Percentiles rank a stretch among this genome's conserved stretches.
phyloP scores from a whole-genome alignment of 495 filamentous ascomycete species.

The Penicillium angulare region DNA sequence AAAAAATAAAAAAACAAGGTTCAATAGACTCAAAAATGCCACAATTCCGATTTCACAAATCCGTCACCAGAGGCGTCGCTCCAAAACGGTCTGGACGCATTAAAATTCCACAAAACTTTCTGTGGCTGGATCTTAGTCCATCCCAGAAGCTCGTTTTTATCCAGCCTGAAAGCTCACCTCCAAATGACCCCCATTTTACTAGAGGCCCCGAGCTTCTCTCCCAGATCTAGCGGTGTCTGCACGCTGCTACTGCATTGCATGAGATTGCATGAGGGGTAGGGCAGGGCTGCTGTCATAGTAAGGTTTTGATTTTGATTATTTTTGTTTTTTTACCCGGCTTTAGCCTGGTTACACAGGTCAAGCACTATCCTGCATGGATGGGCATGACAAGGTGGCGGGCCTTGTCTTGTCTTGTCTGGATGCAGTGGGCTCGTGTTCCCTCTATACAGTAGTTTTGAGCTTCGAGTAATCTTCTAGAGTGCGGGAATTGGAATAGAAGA shows the following conservation, averaged over 20 bases:
- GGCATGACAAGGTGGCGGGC: too few species aligned
- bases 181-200: too few species aligned
- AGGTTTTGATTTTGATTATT: conserved; percentile 1
- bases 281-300: conserved; percentile 10
- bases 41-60: not conserved
- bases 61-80: conserved; percentile 16
- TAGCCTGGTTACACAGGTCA: not conserved
- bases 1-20: not conserved
- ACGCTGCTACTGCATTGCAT: not conserved
- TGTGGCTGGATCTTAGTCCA: too few species aligned
- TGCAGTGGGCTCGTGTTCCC: conserved; percentile 5
- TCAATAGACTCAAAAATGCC: not conserved
- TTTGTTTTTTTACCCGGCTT: not conserved
- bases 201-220: too few species aligned
- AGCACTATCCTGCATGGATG: too few species aligned
- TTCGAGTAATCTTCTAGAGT: conserved; percentile 7
- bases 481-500: too few species aligned
- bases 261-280: too few species aligned
- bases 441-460: not conserved
- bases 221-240: not conserved
- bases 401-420: not conserved
- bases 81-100: conserved; percentile 17
- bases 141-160: conserved; percentile 1
- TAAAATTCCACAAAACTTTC: conserved; percentile 1
- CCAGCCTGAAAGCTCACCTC: conserved; percentile 2